phyloP scores from a whole-genome alignment of 2,329 filamentous ascomycete genomes.

The Apiospora arundinis region DNA sequence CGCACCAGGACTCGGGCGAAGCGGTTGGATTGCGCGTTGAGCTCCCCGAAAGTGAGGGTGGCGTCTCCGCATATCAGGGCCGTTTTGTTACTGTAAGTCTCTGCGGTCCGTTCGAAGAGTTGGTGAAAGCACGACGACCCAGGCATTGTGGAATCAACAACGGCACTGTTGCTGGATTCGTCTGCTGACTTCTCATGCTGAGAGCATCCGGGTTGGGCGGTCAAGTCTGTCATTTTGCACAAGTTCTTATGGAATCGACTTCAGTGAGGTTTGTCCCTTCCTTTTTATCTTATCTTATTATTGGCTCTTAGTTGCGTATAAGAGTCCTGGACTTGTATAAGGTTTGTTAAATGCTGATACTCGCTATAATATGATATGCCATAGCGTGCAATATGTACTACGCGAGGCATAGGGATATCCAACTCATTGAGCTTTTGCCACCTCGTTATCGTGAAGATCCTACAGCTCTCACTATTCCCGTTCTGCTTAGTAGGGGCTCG shows the following conservation, averaged over 20 bases:
- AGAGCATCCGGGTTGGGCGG: not conserved
- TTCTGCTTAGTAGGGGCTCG: not conserved
- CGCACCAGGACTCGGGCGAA: slow-evolving; percentile 30
- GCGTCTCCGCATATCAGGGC: slow-evolving; percentile 30
- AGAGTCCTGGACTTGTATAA: too few relatives aligned
- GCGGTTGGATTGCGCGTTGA: slow-evolving; percentile 32
- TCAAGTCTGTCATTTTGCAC: not conserved
- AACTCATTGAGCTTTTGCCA: not conserved
- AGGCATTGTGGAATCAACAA: not conserved
- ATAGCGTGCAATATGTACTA: not conserved
- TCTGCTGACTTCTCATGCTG: not conserved
- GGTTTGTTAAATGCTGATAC: not conserved
- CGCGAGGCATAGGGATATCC: too few relatives aligned
- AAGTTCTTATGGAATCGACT: too few relatives aligned
- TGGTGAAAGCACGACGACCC: slow-evolving; percentile 24
- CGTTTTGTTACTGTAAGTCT: slow-evolving; percentile 28
- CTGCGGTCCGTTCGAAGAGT: slow-evolving; percentile 28
- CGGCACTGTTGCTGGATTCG: not conserved
- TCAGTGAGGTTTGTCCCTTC: too few relatives aligned
- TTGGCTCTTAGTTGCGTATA: too few relatives aligned
- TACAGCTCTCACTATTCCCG: too few relatives aligned
- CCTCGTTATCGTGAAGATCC: too few relatives aligned
- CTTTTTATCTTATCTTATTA: too few relatives aligned
- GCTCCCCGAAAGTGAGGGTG: slow-evolving; percentile 31
- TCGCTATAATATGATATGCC: not conserved